Evolutionary conservation across 129 eudicot genomes (phyloP).

Genomic region (Escallonia herrerae): DNA sequence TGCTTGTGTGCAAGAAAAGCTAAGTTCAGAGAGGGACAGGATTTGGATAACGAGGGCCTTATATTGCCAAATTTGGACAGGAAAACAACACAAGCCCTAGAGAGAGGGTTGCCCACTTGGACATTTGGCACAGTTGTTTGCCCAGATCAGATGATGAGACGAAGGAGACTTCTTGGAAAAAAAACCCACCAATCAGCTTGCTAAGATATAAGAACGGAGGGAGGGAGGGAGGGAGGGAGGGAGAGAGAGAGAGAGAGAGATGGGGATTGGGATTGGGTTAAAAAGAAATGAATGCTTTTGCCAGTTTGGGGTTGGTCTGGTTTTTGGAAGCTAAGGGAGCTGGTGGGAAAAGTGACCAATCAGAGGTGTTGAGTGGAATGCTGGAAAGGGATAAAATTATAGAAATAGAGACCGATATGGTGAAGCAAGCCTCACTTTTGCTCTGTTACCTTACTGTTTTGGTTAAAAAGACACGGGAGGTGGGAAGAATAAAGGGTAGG

Average conservation of each 20-base stretch:
- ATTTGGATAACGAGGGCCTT: neutral
- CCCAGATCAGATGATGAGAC: conserved; percentile 18
- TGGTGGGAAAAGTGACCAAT: conserved; percentile 27
- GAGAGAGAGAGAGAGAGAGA: conserved; percentile 2
- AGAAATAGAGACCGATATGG: conserved; percentile 2
- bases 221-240: no score
- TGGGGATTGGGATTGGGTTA: neutral
- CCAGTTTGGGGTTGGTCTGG: conserved; percentile 23
- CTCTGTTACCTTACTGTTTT: neutral
- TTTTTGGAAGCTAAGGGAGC: conserved; percentile 20
- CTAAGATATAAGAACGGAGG: neutral
- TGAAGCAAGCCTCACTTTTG: conserved; percentile 8
- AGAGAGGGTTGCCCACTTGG: conserved; percentile 37
- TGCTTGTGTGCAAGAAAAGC: conserved; percentile 14
- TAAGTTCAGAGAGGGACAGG: conserved; percentile 9
- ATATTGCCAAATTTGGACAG: no score
- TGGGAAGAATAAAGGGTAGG: no score
- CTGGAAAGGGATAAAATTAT: neutral
- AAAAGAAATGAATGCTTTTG: neutral
- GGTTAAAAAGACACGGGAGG: neutral
- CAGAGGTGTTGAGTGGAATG: conserved; percentile 4
- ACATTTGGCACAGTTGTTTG: conserved; percentile 18
- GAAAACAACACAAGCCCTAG: neutral
- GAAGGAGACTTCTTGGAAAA: conserved; percentile 1
- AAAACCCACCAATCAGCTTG: conserved; percentile 14